Evolutionary conservation across 768 basidiomycete genomes (phyloP).

Genomic region (Leccinum subgranulosum): DNA sequence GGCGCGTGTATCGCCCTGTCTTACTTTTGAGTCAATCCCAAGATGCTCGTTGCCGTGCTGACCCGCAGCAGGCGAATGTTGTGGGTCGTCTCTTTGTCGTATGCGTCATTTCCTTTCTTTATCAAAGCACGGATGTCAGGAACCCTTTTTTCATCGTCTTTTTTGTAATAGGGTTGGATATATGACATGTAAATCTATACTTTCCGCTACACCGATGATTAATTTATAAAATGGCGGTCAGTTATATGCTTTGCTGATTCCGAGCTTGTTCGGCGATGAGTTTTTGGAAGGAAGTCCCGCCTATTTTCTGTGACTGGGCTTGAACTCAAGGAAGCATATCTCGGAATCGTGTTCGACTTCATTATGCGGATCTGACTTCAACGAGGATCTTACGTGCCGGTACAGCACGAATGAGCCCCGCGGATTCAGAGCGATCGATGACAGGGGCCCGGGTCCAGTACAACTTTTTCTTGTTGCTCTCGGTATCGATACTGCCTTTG

Average conservation of each 20-base stretch:
- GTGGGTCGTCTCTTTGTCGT: neutral
- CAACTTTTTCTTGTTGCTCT: neutral
- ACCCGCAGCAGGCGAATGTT: neutral
- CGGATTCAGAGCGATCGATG: too few species aligned
- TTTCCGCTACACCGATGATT: neutral
- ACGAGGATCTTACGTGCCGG: too few species aligned
- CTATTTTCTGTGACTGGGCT: too few species aligned
- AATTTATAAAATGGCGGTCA: neutral
- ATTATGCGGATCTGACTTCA: too few species aligned
- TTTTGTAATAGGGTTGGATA: conserved; percentile 10
- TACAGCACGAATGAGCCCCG: too few species aligned
- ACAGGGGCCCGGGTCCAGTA: too few species aligned
- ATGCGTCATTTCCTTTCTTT: neutral
- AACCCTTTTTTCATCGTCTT: neutral
- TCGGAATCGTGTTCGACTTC: too few species aligned
- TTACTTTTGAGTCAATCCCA: neutral
- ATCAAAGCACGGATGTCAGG: neutral
- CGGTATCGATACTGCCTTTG: neutral
- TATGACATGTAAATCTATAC: conserved; percentile 7
- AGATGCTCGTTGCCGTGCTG: neutral
- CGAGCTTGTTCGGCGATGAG: too few species aligned
- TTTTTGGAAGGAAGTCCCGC: too few species aligned
- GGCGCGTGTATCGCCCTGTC: conserved; percentile 2
- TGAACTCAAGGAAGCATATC: too few species aligned
- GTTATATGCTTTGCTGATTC: too few species aligned